These are phyloP conservation scores for Rhizopogon vulgaris DNA, from an alignment of 768 basidiomycete genomes.

Conservation along the genomic window DNA sequence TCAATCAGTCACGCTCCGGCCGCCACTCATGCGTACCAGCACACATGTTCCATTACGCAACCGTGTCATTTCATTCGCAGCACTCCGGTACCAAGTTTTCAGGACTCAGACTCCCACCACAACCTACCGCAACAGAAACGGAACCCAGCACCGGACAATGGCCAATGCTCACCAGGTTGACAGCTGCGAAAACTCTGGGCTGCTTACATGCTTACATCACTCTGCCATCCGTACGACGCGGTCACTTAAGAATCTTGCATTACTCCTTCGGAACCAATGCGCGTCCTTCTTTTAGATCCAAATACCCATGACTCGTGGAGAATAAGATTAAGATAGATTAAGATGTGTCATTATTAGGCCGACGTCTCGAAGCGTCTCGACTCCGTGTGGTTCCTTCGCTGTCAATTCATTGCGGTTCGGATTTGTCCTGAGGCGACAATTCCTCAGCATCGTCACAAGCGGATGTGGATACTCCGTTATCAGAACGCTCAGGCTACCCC, in stretches of 20 bases:
- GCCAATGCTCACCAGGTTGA: background rate
- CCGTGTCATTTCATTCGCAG: slow-evolving; percentile 4
- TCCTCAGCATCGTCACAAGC: background rate
- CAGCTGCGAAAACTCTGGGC: slow-evolving; percentile 5
- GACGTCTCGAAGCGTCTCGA: background rate
- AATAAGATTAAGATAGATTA: slow-evolving; percentile 2
- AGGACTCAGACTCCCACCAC: background rate
- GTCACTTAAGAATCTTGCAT: slow-evolving; percentile 1
- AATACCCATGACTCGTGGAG: slow-evolving; percentile 8
- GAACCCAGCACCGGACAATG: background rate
- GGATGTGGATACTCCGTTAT: background rate
- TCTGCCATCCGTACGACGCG: background rate
- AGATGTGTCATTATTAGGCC: background rate
- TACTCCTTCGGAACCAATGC: background rate
- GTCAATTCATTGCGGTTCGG: background rate
- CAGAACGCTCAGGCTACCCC: background rate
- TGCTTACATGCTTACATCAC: slow-evolving; percentile 3
- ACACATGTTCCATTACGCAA: background rate
- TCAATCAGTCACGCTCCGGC: background rate
- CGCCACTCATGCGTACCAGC: background rate
- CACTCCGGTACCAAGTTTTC: background rate
- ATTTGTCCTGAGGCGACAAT: background rate
- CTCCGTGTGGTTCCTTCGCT: slow-evolving; percentile 3
- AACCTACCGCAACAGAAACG: background rate
- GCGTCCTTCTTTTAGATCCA: slow-evolving; percentile 1